Percentiles rank a stretch among this genome's conserved stretches.
These are phyloP conservation scores for Marasmius tenuissimus DNA, from an alignment of 1,284 basidiomycete species.

Conservation along the genomic window DNA sequence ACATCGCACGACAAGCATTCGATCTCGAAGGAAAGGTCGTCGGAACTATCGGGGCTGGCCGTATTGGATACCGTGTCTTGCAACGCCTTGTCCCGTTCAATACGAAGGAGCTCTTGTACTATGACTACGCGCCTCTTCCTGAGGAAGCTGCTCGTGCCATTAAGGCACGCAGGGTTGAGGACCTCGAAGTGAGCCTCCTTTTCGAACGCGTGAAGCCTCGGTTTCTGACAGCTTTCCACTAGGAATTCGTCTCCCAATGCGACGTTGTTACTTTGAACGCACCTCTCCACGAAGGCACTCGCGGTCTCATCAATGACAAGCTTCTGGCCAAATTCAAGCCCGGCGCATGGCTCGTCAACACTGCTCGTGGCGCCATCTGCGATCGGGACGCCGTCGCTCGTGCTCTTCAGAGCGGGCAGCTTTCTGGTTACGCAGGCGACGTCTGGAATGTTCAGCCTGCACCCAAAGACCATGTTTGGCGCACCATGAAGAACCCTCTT, in stretches of 20 bases:
- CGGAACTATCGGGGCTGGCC: slow-evolving; percentile 83
- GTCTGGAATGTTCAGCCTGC: neutral
- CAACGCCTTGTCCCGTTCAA: neutral
- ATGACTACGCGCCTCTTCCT: neutral
- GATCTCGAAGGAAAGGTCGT: slow-evolving; percentile 92
- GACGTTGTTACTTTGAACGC: slow-evolving; percentile 86
- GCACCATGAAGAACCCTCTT: neutral
- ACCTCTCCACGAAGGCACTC: slow-evolving; percentile 39
- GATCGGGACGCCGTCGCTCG: slow-evolving; percentile 79
- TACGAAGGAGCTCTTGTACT: neutral
- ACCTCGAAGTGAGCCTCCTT: neutral
- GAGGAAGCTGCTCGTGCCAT: neutral
- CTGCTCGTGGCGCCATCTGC: slow-evolving; percentile 91
- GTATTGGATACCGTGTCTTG: slow-evolving; percentile 38
- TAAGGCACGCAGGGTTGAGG: neutral
- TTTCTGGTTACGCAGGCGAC: slow-evolving; percentile 51
- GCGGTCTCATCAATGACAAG: slow-evolving; percentile 79
- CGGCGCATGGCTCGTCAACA: slow-evolving; percentile 88
- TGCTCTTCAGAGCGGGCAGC: slow-evolving; percentile 78
- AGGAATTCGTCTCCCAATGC: slow-evolving; percentile 80
- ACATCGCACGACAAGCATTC: slow-evolving; percentile 77
- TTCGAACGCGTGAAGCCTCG: slow-evolving; percentile 49
- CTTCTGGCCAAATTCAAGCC: slow-evolving; percentile 90
- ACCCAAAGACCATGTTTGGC: neutral
- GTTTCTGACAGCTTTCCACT: neutral